Percentiles rank a stretch among this genome's conserved stretches.
Conservation (phyloP, 306 rosid genomes). For the Quercus rubra region DNA sequence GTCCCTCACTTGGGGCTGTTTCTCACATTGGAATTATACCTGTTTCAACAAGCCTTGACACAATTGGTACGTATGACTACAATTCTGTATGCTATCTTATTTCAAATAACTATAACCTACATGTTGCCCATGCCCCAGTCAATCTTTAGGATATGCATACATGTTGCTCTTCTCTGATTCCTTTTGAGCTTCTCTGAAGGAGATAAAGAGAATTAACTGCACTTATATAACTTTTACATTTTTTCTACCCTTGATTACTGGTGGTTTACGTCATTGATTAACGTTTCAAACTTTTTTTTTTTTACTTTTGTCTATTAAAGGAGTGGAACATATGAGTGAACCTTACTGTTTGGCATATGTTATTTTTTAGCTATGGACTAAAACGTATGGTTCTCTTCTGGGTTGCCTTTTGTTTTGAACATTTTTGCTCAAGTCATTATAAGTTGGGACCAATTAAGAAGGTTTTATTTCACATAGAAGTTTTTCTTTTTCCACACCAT, state of each 20-base stretch:
- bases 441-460: not conserved
- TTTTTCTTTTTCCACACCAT: not conserved
- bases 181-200: not conserved
- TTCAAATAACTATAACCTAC: not conserved
- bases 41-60: slow-evolving; percentile 77
- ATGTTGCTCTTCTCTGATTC: not conserved
- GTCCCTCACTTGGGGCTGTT: slow-evolving; percentile 90
- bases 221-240: not conserved
- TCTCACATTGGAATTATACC: slow-evolving; percentile 70
- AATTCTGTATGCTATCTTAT: slow-evolving; percentile 4
- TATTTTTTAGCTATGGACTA: not conserved
- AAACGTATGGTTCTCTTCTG: not conserved
- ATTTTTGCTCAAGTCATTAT: not conserved
- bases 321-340: not conserved
- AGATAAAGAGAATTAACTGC: not conserved
- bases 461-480: not conserved
- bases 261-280: not conserved
- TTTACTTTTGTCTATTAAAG: not conserved
- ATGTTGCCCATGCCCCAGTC: no score
- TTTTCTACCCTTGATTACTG: not conserved
- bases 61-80: slow-evolving; percentile 62
- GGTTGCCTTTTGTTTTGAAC: not conserved
- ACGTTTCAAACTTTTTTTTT: not conserved
- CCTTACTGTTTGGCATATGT: not conserved
- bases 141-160: not conserved